These are phyloP conservation scores for Quercus wislizeni DNA, from an alignment of 306 rosid genomes.

Conservation along the genomic window DNA sequence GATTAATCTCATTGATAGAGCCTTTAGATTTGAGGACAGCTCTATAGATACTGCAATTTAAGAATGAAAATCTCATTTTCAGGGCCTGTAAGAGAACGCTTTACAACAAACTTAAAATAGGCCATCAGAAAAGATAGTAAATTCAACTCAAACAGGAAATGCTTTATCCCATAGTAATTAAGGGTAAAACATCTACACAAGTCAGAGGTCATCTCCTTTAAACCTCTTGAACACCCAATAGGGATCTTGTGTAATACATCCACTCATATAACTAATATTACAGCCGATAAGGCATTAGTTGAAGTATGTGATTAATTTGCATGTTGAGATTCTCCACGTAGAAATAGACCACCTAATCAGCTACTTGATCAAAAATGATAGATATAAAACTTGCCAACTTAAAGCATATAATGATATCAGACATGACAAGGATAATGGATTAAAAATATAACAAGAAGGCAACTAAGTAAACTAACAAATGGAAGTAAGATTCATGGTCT, in stretches of 20 bases:
- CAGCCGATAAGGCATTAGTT: background rate
- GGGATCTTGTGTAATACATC: background rate
- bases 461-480: slow-evolving; percentile 19
- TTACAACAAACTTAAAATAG: slow-evolving; percentile 3
- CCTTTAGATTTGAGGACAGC: slow-evolving; percentile 78
- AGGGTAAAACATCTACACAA: background rate
- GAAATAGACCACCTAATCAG: background rate
- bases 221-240: background rate
- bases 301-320: background rate
- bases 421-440: slow-evolving; percentile 11
- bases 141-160: slow-evolving; percentile 11
- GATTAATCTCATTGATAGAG: slow-evolving; percentile 82
- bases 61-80: slow-evolving; percentile 23
- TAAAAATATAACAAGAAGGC: slow-evolving; percentile 14
- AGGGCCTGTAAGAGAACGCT: slow-evolving; percentile 11
- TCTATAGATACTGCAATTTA: slow-evolving; percentile 70
- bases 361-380: background rate
- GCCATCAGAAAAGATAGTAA: slow-evolving; percentile 12
- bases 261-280: background rate
- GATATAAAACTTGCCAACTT: background rate
- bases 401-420: background rate
- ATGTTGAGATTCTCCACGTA: background rate
- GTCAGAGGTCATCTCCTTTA: background rate
- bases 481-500: slow-evolving; percentile 19
- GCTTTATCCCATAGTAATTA: background rate